These are phyloP conservation scores for Arachnomyces sp. DNA, from an alignment of 2,329 filamentous ascomycete genomes.

Conservation along the genomic window DNA sequence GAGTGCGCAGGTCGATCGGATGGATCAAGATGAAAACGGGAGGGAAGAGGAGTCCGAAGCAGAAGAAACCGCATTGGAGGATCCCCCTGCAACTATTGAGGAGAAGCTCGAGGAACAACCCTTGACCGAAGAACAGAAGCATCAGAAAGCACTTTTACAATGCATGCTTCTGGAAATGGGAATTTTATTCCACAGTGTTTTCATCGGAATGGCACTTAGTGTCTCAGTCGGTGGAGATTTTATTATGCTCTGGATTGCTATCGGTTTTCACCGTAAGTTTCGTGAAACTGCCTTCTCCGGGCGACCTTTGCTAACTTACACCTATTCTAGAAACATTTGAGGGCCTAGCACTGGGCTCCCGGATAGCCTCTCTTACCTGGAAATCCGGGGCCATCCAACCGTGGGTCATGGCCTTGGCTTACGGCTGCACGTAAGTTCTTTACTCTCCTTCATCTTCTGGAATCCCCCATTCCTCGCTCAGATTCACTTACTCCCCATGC, in stretches of 20 bases:
- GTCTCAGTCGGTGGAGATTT: slow-evolving; percentile 28
- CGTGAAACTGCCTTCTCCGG: background rate
- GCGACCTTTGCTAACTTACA: background rate
- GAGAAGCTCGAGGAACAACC: slow-evolving; percentile 8
- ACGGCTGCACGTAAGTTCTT: slow-evolving; percentile 46
- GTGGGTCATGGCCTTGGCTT: slow-evolving; percentile 71
- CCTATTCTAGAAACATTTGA: slow-evolving; percentile 26
- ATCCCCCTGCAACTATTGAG: slow-evolving; percentile 7
- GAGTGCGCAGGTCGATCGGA: too few relatives aligned
- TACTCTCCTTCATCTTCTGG: background rate
- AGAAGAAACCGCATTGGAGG: too few relatives aligned
- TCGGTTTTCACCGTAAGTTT: slow-evolving; percentile 29
- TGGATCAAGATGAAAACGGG: too few relatives aligned
- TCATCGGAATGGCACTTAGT: slow-evolving; percentile 31
- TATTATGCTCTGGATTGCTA: slow-evolving; percentile 27
- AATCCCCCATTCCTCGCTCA: background rate
- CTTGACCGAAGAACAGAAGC: slow-evolving; percentile 30
- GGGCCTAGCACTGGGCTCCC: slow-evolving; percentile 27
- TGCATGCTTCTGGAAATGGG: slow-evolving; percentile 69
- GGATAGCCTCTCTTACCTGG: slow-evolving; percentile 26
- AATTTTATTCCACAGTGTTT: slow-evolving; percentile 69
- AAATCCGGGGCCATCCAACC: slow-evolving; percentile 27
- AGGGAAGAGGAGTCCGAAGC: too few relatives aligned
- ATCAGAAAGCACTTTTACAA: slow-evolving; percentile 61
- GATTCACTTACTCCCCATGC: background rate